phyloP scores from a whole-genome alignment of 73 alveolate genomes.

The Urostyla sp. region DNA sequence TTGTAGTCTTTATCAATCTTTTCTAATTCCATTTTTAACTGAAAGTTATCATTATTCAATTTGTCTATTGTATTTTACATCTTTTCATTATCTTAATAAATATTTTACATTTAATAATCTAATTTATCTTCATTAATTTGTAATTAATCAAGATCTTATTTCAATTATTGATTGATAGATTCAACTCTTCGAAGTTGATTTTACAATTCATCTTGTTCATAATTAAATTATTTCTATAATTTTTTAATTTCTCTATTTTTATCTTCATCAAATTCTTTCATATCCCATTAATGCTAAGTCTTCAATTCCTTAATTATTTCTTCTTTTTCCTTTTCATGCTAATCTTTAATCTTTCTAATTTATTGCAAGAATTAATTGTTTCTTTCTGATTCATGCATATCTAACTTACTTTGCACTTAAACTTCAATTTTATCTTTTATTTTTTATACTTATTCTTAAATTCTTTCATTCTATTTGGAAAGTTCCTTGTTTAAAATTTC shows the following conservation, averaged over 20 bases:
- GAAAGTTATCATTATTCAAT: background rate
- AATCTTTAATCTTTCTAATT: background rate
- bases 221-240: background rate
- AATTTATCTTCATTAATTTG: background rate
- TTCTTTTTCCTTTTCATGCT: background rate
- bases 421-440: slow-evolving; percentile 9
- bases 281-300: slow-evolving; percentile 33
- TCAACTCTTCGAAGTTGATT: too few species aligned
- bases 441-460: slow-evolving; percentile 9
- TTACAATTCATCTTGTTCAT: slow-evolving; percentile 21
- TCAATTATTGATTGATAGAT: slow-evolving; percentile 7
- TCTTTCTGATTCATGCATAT: slow-evolving; percentile 31
- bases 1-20: slow-evolving; percentile 33
- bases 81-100: slow-evolving; percentile 6
- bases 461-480: background rate
- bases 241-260: slow-evolving; percentile 19
- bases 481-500: slow-evolving; percentile 51
- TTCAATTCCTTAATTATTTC: background rate
- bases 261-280: slow-evolving; percentile 32
- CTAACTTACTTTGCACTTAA: slow-evolving; percentile 18
- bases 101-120: background rate
- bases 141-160: background rate
- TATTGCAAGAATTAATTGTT: background rate
- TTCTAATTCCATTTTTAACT: slow-evolving; percentile 22
- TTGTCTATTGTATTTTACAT: background rate